Percentiles rank a stretch among this genome's conserved stretches.
Conservation (phyloP, 306 rosid species). For the Cicer pinnatifidum region DNA sequence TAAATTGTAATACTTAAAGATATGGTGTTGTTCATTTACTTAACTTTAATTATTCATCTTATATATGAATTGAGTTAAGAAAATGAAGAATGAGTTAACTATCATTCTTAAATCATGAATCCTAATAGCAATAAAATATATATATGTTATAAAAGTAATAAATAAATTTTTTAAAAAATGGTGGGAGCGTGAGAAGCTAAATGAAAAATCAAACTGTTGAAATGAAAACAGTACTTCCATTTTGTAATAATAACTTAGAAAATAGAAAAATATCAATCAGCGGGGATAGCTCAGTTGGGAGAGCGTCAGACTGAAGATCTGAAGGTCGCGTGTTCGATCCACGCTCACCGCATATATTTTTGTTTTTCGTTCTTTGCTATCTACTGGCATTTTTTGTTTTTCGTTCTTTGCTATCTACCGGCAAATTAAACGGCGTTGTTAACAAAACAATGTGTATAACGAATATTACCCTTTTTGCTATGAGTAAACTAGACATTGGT, state of each 20-base stretch:
- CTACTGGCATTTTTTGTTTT: background rate
- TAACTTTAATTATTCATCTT: conserved; percentile 31
- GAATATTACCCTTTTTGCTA: too few species aligned
- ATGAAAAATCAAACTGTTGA: background rate
- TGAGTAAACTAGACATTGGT: too few species aligned
- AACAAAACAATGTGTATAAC: too few species aligned
- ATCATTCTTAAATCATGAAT: background rate
- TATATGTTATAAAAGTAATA: background rate
- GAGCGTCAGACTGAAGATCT: conserved; percentile 56
- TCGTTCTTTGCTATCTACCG: background rate
- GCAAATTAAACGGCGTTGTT: background rate
- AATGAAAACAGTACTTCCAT: background rate
- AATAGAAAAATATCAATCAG: background rate
- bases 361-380: background rate
- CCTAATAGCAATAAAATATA: background rate
- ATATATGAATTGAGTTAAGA: background rate
- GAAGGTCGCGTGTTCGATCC: conserved; percentile 56
- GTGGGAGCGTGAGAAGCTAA: background rate
- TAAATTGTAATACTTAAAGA: conserved; percentile 39
- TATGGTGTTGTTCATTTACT: conserved; percentile 9
- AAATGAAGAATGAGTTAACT: background rate
- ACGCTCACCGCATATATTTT: conserved; percentile 45
- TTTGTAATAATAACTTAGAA: accelerated
- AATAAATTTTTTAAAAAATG: background rate
- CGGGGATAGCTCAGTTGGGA: conserved; percentile 59